Percentiles rank a stretch among this genome's conserved stretches.
These are phyloP conservation scores for Aspergillus saccharolyticus DNA, from an alignment of 495 filamentous ascomycete species.

Conservation along the genomic window DNA sequence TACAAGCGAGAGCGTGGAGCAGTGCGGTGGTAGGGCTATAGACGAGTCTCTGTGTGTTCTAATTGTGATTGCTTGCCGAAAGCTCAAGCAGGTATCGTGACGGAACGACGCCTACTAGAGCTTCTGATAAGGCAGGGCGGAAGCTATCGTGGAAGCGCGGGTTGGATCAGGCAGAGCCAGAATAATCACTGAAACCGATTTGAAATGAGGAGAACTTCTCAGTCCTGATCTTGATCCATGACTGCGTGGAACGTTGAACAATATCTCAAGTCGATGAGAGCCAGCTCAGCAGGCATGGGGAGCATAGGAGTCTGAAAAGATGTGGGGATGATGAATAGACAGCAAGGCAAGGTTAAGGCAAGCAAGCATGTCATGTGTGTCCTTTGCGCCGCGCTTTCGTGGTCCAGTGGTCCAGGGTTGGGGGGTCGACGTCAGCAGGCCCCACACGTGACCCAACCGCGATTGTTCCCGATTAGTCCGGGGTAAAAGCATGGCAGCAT, in stretches of 20 bases:
- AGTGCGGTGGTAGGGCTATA: neutral
- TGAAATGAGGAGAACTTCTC: neutral
- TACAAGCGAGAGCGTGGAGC: neutral
- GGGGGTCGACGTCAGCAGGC: slow-evolving; percentile 17
- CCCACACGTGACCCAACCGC: slow-evolving; percentile 8
- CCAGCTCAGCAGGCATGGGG: neutral
- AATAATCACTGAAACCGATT: neutral
- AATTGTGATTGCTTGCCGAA: neutral
- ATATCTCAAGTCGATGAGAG: neutral
- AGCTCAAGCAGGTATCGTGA: neutral
- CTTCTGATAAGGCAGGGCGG: neutral
- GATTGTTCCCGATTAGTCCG: neutral
- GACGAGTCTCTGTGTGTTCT: neutral
- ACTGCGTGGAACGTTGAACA: neutral
- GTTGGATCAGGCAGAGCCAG: neutral
- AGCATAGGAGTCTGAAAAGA: too few species aligned
- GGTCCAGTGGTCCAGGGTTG: slow-evolving; percentile 1
- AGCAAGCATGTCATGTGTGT: neutral
- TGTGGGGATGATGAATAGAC: neutral
- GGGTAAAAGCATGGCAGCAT: neutral
- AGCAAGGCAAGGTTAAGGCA: too few species aligned
- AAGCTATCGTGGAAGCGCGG: neutral
- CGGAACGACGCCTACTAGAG: too few species aligned
- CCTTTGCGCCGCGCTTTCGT: neutral
- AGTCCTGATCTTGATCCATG: neutral